Conservation (phyloP, 768 basidiomycete genomes). For the Russula abietina region DNA sequence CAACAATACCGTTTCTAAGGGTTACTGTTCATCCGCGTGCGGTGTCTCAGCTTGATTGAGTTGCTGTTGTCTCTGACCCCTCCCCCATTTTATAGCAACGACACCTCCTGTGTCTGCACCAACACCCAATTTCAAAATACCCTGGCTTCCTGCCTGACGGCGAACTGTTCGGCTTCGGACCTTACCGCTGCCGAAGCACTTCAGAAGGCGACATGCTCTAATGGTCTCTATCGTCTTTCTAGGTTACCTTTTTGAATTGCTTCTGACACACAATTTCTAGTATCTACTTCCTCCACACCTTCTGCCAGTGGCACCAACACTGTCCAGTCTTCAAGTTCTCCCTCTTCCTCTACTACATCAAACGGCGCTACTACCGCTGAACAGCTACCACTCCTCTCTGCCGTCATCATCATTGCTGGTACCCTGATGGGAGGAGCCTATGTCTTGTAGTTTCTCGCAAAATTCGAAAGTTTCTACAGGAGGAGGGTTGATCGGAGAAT, state of each 20-base stretch:
- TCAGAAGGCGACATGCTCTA: conserved; percentile 31
- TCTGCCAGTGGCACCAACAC: background rate
- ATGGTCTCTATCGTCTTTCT: background rate
- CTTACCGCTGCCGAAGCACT: conserved; percentile 29
- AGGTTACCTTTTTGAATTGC: background rate
- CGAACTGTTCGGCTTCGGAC: conserved; percentile 34
- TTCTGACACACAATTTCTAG: background rate
- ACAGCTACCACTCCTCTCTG: conserved; percentile 3
- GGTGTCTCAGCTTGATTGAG: background rate
- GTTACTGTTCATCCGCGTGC: background rate
- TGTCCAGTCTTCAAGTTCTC: background rate
- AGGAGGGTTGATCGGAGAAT: background rate
- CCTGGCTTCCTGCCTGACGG: conserved; percentile 32
- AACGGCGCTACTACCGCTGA: background rate
- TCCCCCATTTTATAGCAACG: conserved; percentile 26
- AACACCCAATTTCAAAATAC: conserved; percentile 34
- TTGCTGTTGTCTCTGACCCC: background rate
- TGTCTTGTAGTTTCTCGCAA: background rate
- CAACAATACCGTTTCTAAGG: too few relatives aligned
- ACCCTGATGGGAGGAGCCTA: conserved; percentile 6
- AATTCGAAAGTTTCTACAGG: background rate
- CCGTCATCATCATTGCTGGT: background rate
- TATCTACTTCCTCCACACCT: background rate
- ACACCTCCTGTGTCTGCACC: conserved; percentile 38
- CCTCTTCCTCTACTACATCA: background rate